Percentiles rank a stretch among this genome's conserved stretches.
Conservation (phyloP, 495 filamentous ascomycete genomes). For the Xylaria scruposa region DNA sequence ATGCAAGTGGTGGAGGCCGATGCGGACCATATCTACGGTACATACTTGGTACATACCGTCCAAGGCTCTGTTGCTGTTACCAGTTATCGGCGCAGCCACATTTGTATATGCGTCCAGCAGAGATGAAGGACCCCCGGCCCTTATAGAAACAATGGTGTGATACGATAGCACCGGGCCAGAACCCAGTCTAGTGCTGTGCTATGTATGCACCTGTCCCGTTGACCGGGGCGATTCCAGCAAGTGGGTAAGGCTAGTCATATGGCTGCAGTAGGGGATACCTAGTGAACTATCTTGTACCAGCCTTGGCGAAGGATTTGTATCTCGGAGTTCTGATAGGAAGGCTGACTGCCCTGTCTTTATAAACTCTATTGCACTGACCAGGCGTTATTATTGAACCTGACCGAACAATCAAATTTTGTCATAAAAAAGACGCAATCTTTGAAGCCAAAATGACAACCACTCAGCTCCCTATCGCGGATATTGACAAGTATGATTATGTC, state of each 20-base stretch:
- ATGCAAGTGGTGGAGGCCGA: constrained; percentile 4
- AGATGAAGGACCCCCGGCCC: not conserved
- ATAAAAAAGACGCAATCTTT: not conserved
- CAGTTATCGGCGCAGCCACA: not conserved
- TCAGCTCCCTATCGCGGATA: constrained; percentile 62
- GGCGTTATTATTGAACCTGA: not conserved
- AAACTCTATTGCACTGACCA: constrained; percentile 1
- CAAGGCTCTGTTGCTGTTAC: too few species aligned
- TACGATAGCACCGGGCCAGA: not conserved
- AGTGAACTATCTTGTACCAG: constrained; percentile 1
- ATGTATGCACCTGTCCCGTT: constrained; percentile 2
- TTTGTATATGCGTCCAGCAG: not conserved
- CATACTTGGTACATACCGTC: not conserved
- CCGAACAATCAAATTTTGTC: not conserved
- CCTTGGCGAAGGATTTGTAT: constrained; percentile 23
- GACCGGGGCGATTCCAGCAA: constrained; percentile 2
- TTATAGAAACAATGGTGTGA: not conserved
- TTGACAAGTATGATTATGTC: constrained; percentile 79
- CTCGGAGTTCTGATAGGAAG: constrained; percentile 9
- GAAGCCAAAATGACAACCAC: constrained; percentile 63
- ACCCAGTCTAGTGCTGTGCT: not conserved
- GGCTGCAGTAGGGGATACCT: constrained; percentile 11
- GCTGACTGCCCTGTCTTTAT: constrained; percentile 14
- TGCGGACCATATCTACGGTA: not conserved
- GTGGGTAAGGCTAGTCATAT: constrained; percentile 24